These are phyloP conservation scores for Eucalyptus dawsonii DNA, from an alignment of 345 rosid species.

Conservation along the genomic window DNA sequence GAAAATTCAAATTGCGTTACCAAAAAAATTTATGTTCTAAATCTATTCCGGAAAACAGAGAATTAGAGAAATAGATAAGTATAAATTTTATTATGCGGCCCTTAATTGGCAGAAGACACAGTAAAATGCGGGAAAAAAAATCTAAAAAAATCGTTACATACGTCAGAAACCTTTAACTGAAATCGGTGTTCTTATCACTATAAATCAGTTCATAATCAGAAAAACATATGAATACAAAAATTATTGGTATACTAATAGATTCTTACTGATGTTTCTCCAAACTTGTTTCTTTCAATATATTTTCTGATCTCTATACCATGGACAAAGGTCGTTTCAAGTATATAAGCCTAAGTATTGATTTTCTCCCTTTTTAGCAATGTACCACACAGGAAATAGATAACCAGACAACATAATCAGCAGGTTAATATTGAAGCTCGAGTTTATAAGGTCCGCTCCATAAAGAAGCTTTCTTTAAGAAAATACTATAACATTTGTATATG, in stretches of 20 bases:
- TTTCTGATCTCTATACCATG: neutral
- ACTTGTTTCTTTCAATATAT: neutral
- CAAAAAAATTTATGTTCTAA: rapidly evolving
- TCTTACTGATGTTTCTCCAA: neutral
- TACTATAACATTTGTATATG: neutral
- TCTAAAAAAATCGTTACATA: neutral
- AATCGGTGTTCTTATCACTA: neutral
- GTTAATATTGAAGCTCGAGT: neutral
- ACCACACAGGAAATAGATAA: neutral
- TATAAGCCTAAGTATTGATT: neutral
- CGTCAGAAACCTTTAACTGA: neutral
- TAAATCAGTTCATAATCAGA: neutral
- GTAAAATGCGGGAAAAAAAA: neutral
- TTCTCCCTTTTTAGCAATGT: neutral
- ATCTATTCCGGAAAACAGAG: rapidly evolving
- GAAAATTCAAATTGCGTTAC: too few relatives aligned
- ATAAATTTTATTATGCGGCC: too few relatives aligned
- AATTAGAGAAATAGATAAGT: rapidly evolving
- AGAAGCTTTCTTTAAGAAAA: neutral
- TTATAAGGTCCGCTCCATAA: neutral
- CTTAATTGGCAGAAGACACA: neutral
- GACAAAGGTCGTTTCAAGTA: neutral
- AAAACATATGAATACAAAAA: neutral
- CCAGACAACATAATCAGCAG: neutral
- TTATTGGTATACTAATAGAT: neutral